Conservation (phyloP, 306 rosid species). For the Casuarina cunninghamiana region DNA sequence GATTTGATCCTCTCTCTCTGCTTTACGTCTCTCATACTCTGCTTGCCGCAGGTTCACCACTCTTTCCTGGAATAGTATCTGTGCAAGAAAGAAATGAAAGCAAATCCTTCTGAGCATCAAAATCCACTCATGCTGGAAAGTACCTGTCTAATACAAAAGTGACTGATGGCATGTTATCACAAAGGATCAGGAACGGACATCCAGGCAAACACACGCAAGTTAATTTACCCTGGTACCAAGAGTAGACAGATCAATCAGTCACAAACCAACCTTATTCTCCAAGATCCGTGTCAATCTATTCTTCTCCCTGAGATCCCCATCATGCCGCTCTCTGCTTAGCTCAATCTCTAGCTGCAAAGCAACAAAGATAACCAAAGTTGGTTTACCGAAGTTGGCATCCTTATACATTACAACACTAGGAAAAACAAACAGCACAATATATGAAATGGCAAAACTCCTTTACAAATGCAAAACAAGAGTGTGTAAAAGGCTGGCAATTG, state of each 20-base stretch:
- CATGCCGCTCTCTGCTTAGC: constrained; percentile 77
- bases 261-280: constrained; percentile 57
- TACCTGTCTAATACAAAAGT: background rate
- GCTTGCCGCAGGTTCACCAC: constrained; percentile 65
- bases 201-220: background rate
- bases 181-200: background rate
- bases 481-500: background rate
- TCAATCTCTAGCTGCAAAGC: constrained; percentile 79
- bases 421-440: background rate
- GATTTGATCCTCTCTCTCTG: constrained; percentile 70
- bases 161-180: background rate
- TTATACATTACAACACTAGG: background rate
- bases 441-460: background rate
- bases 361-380: constrained; percentile 15
- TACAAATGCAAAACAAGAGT: background rate
- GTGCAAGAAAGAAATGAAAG: background rate
- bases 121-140: background rate
- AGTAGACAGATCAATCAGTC: background rate
- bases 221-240: background rate
- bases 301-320: constrained; percentile 89
- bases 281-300: constrained; percentile 68
- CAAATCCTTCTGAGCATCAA: background rate
- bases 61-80: constrained; percentile 67
- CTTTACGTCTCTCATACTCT: constrained; percentile 60
- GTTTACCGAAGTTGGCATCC: background rate